Evolutionary conservation across 148 eudicot genomes (phyloP).

Genomic region (Tetragonia tetragonoides): DNA sequence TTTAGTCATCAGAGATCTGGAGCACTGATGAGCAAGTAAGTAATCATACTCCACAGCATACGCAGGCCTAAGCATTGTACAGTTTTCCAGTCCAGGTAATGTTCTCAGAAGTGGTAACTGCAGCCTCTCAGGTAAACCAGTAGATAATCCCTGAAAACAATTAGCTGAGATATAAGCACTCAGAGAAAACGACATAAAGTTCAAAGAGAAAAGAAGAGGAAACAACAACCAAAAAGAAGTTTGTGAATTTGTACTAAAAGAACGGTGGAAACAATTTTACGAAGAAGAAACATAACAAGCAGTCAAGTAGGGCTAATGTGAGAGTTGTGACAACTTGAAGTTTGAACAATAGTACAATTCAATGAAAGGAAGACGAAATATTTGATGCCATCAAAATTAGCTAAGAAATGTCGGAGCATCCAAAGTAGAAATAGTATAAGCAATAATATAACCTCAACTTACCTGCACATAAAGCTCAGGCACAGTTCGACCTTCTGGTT

Average conservation of each 20-base stretch:
- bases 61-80: conserved; percentile 97
- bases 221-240: neutral
- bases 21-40: conserved; percentile 96
- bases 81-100: conserved; percentile 92
- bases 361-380: neutral
- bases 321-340: neutral
- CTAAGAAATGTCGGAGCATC: neutral
- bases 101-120: conserved; percentile 89
- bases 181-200: neutral
- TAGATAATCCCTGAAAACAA: conserved; percentile 79
- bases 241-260: neutral
- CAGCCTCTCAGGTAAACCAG: conserved; percentile 96
- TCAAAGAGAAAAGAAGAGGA: neutral
- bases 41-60: conserved; percentile 99
- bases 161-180: neutral
- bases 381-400: neutral
- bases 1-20: conserved; percentile 96
- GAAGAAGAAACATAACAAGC: neutral
- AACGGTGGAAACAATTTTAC: neutral
- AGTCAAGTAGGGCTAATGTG: neutral
- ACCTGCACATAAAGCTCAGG: conserved; percentile 99
- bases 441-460: conserved; percentile 16
- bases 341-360: neutral
- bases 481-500: conserved; percentile 94
- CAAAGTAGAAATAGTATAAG: neutral